phyloP scores from a whole-genome alignment of 139 green algal genomes.

The Tetradesmus obliquus region DNA sequence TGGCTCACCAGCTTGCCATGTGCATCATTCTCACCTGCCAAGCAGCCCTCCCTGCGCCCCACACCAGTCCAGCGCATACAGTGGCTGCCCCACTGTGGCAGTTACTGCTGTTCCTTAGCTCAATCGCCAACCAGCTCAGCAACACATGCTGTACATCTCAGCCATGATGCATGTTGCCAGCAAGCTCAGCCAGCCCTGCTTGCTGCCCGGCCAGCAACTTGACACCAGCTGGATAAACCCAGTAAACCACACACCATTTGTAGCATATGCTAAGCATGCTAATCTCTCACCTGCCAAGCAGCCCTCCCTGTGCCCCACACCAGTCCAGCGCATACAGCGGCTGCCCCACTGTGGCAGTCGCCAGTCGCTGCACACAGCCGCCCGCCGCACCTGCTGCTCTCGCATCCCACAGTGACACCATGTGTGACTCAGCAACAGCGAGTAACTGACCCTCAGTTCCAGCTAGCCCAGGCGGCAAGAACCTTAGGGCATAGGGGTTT shows the following conservation, averaged over 20 bases:
- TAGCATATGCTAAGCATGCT: too few relatives aligned
- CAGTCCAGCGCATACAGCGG: conserved; percentile 47
- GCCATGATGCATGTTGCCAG: too few relatives aligned
- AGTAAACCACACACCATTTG: too few relatives aligned
- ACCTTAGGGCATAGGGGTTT: conserved; percentile 48
- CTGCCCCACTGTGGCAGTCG: neutral
- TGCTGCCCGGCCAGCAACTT: too few relatives aligned
- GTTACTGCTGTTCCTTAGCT: neutral
- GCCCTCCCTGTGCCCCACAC: conserved; percentile 20
- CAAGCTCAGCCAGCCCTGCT: too few relatives aligned
- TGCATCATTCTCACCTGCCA: neutral
- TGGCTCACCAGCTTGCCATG: too few relatives aligned
- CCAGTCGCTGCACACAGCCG: conserved; percentile 48
- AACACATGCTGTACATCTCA: too few relatives aligned
- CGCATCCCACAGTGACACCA: conserved; percentile 54
- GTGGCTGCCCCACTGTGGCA: conserved; percentile 14
- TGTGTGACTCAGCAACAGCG: conserved; percentile 51
- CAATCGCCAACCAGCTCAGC: too few relatives aligned
- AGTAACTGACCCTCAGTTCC: conserved; percentile 18
- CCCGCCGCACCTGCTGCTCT: conserved; percentile 37
- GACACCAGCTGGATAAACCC: too few relatives aligned
- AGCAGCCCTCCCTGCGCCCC: conserved; percentile 5
- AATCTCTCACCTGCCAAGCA: neutral
- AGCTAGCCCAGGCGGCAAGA: conserved; percentile 27
- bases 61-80: conserved; percentile 47